phyloP scores from a whole-genome alignment of 192 early-diverging fungal species.

The Coemansia biformis region DNA sequence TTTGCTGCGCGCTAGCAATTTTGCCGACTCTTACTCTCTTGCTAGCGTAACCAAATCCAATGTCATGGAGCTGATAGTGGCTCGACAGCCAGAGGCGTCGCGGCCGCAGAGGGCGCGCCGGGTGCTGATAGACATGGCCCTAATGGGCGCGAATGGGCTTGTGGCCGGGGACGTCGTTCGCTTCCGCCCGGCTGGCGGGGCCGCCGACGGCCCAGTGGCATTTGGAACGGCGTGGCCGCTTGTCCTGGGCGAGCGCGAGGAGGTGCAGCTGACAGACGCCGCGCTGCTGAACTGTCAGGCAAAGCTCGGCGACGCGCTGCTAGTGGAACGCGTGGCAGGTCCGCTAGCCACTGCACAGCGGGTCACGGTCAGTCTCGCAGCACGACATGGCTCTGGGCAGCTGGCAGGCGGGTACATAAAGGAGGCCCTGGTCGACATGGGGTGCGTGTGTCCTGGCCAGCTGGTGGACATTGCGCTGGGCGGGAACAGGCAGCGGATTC shows the following conservation, averaged over 20 bases:
- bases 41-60: too few relatives aligned
- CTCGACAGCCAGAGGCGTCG: too few relatives aligned
- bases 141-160: conserved; percentile 20
- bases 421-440: conserved; percentile 26
- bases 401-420: conserved; percentile 13
- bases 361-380: conserved; percentile 12
- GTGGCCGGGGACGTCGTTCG: conserved; percentile 34
- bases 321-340: conserved; percentile 11
- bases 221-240: conserved; percentile 44
- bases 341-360: conserved; percentile 4
- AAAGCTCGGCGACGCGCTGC: conserved; percentile 27
- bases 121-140: conserved; percentile 15
- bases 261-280: conserved; percentile 18
- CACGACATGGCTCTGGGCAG: conserved; percentile 4
- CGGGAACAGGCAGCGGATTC: conserved; percentile 16
- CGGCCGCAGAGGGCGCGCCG: conserved; percentile 4
- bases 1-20: too few relatives aligned
- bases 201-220: neutral
- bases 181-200: neutral
- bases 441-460: conserved; percentile 16
- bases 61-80: too few relatives aligned
- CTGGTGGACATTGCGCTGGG: conserved; percentile 30
- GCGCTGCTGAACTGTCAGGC: conserved; percentile 27
- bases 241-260: conserved; percentile 5
- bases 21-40: neutral